phyloP scores from a whole-genome alignment of 306 rosid genomes.

The Potentilla sterilis region DNA sequence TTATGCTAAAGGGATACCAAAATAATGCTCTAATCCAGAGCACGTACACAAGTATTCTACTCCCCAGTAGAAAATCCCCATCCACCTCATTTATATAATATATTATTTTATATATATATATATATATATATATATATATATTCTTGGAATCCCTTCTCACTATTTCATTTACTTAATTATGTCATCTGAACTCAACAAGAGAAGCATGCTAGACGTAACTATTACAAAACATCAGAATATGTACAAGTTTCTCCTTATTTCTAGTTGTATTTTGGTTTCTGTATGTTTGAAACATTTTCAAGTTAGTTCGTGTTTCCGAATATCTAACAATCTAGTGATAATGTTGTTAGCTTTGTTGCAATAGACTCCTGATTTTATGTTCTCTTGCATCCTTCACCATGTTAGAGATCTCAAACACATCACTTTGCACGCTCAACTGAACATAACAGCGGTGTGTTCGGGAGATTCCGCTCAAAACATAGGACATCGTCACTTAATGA shows the following conservation, averaged over 20 bases:
- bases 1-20: not conserved
- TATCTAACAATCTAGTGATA: not conserved
- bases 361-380: conserved; percentile 24
- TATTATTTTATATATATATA: not conserved
- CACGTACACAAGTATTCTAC: not conserved
- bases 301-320: not conserved
- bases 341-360: not conserved
- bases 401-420: conserved; percentile 67
- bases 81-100: not conserved
- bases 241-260: not conserved
- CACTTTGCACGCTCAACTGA: conserved; percentile 59
- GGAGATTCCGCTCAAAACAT: conserved; percentile 85
- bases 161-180: not conserved
- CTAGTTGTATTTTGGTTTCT: not conserved
- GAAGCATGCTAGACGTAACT: not conserved
- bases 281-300: not conserved
- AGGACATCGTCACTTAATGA: conserved; percentile 59
- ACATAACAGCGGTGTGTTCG: conserved; percentile 74
- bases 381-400: conserved; percentile 19
- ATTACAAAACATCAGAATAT: not conserved
- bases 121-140: not conserved
- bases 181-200: not conserved
- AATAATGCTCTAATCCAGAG: not conserved
- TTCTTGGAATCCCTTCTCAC: not conserved
- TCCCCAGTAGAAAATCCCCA: conserved; percentile 1